Percentiles rank a stretch among this genome's conserved stretches.
Conservation (phyloP, 2,329 filamentous ascomycete genomes). For the Phaeosphaeriaceae sp. region DNA sequence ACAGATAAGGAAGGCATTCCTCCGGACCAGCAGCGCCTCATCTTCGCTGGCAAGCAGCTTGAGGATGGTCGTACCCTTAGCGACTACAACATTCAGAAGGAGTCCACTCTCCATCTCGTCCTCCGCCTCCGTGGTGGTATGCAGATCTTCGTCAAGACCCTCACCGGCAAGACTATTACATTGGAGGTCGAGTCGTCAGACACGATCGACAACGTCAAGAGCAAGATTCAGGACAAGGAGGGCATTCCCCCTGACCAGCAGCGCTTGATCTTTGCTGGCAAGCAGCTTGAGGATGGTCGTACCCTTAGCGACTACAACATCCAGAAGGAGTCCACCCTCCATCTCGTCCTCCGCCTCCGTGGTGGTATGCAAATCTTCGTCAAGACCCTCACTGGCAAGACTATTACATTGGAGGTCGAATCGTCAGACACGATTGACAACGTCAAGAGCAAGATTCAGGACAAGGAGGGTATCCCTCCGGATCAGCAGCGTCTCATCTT, state of each 20-base stretch:
- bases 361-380: constrained; percentile 70
- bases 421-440: constrained; percentile 91
- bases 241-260: constrained; percentile 66
- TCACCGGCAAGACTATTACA: constrained; percentile 64
- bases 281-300: constrained; percentile 65
- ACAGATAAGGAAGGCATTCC: constrained; percentile 90
- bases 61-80: constrained; percentile 91
- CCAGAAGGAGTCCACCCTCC: constrained; percentile 71
- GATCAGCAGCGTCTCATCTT: constrained; percentile 97
- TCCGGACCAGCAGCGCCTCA: constrained; percentile 94
- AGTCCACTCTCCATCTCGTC: constrained; percentile 75
- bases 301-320: constrained; percentile 64
- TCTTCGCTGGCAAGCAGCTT: constrained; percentile 96
- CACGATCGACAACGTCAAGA: constrained; percentile 51
- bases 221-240: constrained; percentile 64
- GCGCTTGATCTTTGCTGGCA: constrained; percentile 65
- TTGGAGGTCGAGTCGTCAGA: constrained; percentile 50
- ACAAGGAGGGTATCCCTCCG: constrained; percentile 95
- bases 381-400: constrained; percentile 68
- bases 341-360: constrained; percentile 76
- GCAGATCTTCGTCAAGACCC: constrained; percentile 70
- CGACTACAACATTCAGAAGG: constrained; percentile 96
- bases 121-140: constrained; percentile 73
- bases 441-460: constrained; percentile 96
- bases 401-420: constrained; percentile 71